Evolutionary conservation across 768 basidiomycete genomes (phyloP), one percentile per base, ranked within the genome.

Genomic region (Chalciporus pseudorubinellus): DNA sequence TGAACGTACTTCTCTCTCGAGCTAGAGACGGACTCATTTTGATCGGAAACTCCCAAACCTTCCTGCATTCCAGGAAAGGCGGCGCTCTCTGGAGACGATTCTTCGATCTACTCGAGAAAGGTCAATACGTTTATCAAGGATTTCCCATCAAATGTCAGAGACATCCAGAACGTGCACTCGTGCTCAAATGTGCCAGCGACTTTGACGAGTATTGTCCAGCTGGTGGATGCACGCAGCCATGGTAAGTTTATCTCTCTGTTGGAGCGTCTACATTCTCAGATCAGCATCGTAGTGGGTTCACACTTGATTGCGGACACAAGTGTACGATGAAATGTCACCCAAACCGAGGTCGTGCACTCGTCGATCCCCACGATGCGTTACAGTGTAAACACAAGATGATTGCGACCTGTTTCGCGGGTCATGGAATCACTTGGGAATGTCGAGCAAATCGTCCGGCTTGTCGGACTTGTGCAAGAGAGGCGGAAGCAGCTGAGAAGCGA

Each of bases 1-100:
- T 87, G 20, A 88, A 85, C 50, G 86, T 88, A 21, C 70, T 88
- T 3, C 73, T 88, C 18, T 87, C 86, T 1, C 79, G 87, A 2
- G 83, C 85, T 11, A 75, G 85, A 4, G 69, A 87, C 59, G 81
- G 75, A 0, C 67, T 86, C 11, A 80, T 88, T 40, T 73, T 88
- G 64, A 75, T 88, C 18, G 87, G 86, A 4, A 86, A 87, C 55
- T 66, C 77, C 0, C 55, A 76, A 2, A 88, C 85, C 0, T 87
- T 87, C 67, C 18, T 39, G 24, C n/a, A 24, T 2, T 59, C 60
- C 41, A 62, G 18, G 44, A 51, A 39, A 31, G 60, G 61, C 0
- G 61, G 54, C 1, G 33, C 44, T 0, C 58, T 62, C 45, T 63
- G 61, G 61, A 19, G 11, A n/a, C 47, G 48, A 1, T 29, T 63